These are phyloP conservation scores for Micractinium conductrix DNA, from an alignment of 139 green algal species.

Conservation along the genomic window DNA sequence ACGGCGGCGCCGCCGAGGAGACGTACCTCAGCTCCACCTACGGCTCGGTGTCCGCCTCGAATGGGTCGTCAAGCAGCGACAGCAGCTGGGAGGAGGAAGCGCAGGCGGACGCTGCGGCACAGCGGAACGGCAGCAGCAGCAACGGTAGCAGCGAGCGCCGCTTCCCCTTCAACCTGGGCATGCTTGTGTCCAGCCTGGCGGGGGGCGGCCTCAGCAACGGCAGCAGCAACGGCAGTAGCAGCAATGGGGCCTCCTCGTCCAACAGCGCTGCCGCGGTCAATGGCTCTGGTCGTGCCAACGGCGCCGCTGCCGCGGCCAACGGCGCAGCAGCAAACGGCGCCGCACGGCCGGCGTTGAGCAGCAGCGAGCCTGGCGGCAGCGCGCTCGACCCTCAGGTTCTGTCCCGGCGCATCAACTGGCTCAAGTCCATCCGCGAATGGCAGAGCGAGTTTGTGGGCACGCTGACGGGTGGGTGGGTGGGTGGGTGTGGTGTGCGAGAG, in stretches of 20 bases:
- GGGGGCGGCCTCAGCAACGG: conserved; percentile 3
- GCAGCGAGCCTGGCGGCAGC: background rate
- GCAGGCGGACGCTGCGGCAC: background rate
- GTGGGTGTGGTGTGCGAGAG: background rate
- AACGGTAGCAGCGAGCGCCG: conserved; percentile 11
- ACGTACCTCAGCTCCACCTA: too few relatives aligned
- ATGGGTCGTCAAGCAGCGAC: conserved; percentile 1
- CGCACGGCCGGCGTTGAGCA: background rate
- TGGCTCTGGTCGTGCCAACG: background rate
- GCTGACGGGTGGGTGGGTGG: conserved; percentile 47
- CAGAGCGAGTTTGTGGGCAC: conserved; percentile 87
- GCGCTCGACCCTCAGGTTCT: conserved; percentile 40
- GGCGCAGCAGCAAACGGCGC: background rate
- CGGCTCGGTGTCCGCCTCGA: background rate
- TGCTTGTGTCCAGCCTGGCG: background rate
- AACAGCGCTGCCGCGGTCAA: background rate
- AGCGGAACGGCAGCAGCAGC: conserved; percentile 1
- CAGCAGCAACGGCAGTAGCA: background rate
- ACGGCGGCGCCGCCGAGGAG: background rate
- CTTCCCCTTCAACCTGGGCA: conserved; percentile 22
- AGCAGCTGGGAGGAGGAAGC: background rate
- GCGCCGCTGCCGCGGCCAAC: background rate
- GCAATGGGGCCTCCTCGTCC: background rate
- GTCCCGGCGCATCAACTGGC: conserved; percentile 69
- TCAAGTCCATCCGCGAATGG: conserved; percentile 82